Base-by-base conservation (phyloP, 306 rosid genomes). In the Dryas drummondii region DNA sequence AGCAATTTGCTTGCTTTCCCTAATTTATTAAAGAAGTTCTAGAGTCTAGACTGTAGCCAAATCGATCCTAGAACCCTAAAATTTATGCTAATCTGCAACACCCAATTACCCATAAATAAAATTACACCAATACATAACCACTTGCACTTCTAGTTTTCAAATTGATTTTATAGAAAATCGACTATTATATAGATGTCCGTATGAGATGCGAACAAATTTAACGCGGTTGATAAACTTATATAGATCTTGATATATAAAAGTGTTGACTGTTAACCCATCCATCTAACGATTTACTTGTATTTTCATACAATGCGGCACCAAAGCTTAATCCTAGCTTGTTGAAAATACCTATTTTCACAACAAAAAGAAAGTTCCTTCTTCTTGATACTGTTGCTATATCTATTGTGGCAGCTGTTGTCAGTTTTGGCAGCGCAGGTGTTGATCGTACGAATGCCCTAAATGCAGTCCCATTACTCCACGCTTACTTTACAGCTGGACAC, bases 401-500 rank as follows among this genome's bases (percentile, higher is more conserved):
- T 41, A 40, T 0, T 1, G 68, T 49, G 27, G 40, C 68, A 14
- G 46, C 22, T 13, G 66, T 44, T 57, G 22, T 63, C 27, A 22
- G 17, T 66, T 66, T 72, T 47, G 56, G 76, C 68, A 72, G 48
- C 64, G 32, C 54, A 72, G 58, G 4, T 6, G 57, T 41, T 26
- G 48, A 9, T 73, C 32, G 76, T 15, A 59, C 68, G 15, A n/a
- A 16, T 61, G 66, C 68, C 58, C 59, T 59, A 52, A 59, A 59
- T 59, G 68, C 67, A 14, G 10, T 44, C 54, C 42, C 64, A 42
- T 71, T 71, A 9, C 55, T 56, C 19, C 44, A 4, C 8, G 45
- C 27, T 32, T 14, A 32, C 77, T 83, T 79, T 79, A 83, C 83
- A 83, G 83, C 79, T 79, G 84, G 76, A 76, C 47, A 27, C 67